A percentile compares a stretch with the other conserved stretches of the same genome.
Conservation (phyloP, 1,284 basidiomycete genomes). For the Cryptococcus sp. region DNA sequence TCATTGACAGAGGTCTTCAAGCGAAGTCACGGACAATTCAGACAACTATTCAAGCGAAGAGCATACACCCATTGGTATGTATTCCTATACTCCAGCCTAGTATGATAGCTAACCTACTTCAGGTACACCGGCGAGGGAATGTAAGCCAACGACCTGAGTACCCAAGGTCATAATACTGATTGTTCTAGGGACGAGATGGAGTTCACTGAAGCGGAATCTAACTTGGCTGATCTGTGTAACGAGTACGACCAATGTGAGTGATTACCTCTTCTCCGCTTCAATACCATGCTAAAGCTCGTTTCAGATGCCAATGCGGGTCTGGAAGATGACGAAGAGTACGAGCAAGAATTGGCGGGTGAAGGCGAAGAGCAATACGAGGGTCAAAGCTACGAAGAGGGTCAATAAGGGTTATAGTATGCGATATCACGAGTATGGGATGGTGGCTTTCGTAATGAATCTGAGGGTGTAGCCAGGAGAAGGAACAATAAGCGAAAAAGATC, state of each 20-base stretch:
- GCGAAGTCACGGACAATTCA: constrained; percentile 72
- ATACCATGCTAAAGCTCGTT: constrained; percentile 1
- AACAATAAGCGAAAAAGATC: no score
- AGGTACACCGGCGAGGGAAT: constrained; percentile 80
- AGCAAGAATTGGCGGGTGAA: constrained; percentile 11
- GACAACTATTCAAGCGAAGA: constrained; percentile 59
- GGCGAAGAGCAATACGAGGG: constrained; percentile 9
- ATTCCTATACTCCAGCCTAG: background rate
- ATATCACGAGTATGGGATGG: no score
- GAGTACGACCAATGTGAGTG: constrained; percentile 42
- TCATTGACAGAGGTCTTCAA: constrained; percentile 67
- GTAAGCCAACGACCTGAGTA: constrained; percentile 35
- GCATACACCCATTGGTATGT: constrained; percentile 75
- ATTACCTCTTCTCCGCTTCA: background rate
- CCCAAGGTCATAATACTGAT: background rate
- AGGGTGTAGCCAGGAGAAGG: no score
- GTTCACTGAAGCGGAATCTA: constrained; percentile 63
- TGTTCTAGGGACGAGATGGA: constrained; percentile 65
- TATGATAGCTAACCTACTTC: background rate
- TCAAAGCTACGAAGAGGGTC: background rate
- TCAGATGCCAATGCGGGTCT: constrained; percentile 28
- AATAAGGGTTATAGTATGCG: background rate
- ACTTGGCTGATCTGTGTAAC: constrained; percentile 42
- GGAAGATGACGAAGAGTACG: constrained; percentile 29
- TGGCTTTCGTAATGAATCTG: no score